phyloP scores from a whole-genome alignment of 805 yeast genomes.

The Yarrowia divulgata region DNA sequence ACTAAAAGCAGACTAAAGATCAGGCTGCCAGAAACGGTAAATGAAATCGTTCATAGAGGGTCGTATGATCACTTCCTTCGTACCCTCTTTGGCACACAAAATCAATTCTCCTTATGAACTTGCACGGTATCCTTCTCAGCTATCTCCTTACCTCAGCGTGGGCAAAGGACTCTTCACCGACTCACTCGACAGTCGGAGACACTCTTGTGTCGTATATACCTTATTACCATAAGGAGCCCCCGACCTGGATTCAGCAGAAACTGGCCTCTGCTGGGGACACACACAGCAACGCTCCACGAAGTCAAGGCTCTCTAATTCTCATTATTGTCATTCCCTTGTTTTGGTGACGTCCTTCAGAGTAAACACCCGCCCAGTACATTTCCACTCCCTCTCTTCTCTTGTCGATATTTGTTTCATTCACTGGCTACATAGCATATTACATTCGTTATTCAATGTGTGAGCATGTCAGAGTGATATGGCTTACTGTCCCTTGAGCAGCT shows the following conservation, averaged over 20 bases:
- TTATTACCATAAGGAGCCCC: conserved; percentile 8
- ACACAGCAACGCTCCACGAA: conserved; percentile 9
- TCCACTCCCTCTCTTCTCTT: background rate
- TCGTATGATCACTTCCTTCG: background rate
- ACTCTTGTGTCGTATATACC: conserved; percentile 5
- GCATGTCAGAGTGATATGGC: background rate
- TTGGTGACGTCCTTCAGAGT: conserved; percentile 5
- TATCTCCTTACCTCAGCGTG: conserved; percentile 1
- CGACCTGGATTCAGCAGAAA: conserved; percentile 8
- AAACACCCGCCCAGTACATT: too few relatives aligned
- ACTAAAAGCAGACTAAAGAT: conserved; percentile 6
- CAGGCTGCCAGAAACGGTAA: background rate
- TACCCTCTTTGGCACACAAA: background rate
- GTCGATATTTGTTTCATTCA: conserved; percentile 4
- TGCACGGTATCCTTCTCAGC: background rate
- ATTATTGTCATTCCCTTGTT: conserved; percentile 12
- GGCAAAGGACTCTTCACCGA: background rate
- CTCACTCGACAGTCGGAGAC: conserved; percentile 1
- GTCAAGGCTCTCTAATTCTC: conserved; percentile 12
- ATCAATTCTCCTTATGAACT: background rate
- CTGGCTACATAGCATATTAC: conserved; percentile 24
- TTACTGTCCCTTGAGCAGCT: conserved; percentile 33
- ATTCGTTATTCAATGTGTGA: conserved; percentile 7
- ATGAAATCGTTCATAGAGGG: background rate
- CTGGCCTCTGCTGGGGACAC: conserved; percentile 11